Conservation (phyloP, 352 stramenopile species). For the Phytopythium sindhum region DNA sequence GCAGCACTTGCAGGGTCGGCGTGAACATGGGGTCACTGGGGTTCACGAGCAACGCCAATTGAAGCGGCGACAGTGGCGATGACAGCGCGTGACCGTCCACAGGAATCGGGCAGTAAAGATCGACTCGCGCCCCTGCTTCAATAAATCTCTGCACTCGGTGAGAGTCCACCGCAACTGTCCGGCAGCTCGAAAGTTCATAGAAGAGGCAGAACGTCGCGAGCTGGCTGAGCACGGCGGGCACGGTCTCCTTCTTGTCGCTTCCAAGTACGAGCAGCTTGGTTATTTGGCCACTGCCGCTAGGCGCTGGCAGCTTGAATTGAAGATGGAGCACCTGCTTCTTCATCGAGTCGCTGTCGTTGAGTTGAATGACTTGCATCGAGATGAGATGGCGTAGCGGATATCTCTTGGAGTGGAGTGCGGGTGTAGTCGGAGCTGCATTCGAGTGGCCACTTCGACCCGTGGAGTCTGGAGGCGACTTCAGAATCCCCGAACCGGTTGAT, state of each 20-base stretch:
- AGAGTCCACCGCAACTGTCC: conserved; percentile 21
- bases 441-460: neutral
- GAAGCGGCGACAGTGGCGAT: conserved; percentile 35
- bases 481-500: neutral
- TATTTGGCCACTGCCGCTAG: conserved; percentile 25
- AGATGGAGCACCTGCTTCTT: conserved; percentile 47
- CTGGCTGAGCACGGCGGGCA: conserved; percentile 36
- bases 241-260: conserved; percentile 29
- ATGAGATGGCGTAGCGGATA: conserved; percentile 49
- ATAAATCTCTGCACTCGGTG: conserved; percentile 42
- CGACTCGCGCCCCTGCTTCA: conserved; percentile 44
- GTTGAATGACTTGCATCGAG: conserved; percentile 45
- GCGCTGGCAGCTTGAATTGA: conserved; percentile 41
- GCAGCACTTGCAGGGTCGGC: conserved; percentile 33
- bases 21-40: conserved; percentile 27
- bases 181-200: conserved; percentile 23
- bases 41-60: conserved; percentile 44
- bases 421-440: neutral
- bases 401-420: conserved; percentile 16
- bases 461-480: conserved; percentile 1
- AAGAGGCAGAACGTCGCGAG: conserved; percentile 62
- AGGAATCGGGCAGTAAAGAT: conserved; percentile 40
- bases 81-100: conserved; percentile 8
- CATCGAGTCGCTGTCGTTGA: conserved; percentile 43
- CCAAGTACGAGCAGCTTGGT: conserved; percentile 53